These are phyloP conservation scores for Blepharisma undulans DNA, from an alignment of 169 alveolate genomes.

Conservation along the genomic window DNA sequence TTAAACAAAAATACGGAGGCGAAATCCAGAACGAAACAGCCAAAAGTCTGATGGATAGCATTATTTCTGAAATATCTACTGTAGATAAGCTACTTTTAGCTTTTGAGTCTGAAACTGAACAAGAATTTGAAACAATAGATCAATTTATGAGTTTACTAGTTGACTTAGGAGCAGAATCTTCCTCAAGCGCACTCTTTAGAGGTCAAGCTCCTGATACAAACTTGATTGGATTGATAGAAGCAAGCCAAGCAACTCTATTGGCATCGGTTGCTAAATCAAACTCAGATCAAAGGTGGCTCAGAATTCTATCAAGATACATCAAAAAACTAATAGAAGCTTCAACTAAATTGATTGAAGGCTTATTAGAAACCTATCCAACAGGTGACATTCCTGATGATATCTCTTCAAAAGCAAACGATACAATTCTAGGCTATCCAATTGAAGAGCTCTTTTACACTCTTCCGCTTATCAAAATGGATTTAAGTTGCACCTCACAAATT, in stretches of 20 bases:
- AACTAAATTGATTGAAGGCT: background rate
- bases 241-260: background rate
- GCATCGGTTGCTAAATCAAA: background rate
- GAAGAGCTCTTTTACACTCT: background rate
- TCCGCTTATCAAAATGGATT: background rate
- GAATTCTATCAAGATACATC: background rate
- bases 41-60: background rate
- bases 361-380: no score
- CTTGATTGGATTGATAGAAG: background rate
- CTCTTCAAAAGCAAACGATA: background rate
- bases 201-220: background rate
- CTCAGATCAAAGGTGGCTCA: background rate
- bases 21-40: background rate
- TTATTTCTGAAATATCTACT: background rate
- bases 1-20: background rate
- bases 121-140: background rate
- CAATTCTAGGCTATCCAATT: background rate
- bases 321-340: background rate
- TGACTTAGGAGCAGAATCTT: background rate
- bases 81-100: constrained; percentile 11
- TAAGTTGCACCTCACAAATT: background rate
- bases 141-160: background rate
- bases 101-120: background rate
- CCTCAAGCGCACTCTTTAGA: background rate
- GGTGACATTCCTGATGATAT: background rate